These are phyloP conservation scores for Brassica juncea DNA, from an alignment of 345 rosid genomes.

Conservation along the genomic window DNA sequence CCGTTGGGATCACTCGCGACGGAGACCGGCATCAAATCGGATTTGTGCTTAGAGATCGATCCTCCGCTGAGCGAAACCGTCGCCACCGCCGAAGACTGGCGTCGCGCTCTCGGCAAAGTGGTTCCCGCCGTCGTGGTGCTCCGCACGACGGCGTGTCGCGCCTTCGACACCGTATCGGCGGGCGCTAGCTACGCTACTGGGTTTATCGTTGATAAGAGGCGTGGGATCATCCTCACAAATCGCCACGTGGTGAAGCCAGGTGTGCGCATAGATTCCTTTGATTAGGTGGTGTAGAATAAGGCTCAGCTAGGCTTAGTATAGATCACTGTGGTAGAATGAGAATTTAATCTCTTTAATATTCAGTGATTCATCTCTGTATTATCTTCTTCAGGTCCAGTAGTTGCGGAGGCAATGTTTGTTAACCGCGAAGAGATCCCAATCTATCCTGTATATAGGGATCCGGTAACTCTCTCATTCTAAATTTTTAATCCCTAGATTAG, in stretches of 20 bases:
- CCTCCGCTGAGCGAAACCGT: constrained; percentile 51
- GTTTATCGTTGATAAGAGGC: constrained; percentile 80
- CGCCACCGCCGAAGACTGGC: constrained; percentile 88
- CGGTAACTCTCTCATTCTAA: constrained; percentile 50
- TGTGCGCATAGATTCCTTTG: constrained; percentile 17
- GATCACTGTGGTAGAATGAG: background rate
- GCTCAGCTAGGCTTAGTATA: background rate
- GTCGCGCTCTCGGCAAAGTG: constrained; percentile 64
- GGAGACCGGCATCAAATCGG: constrained; percentile 56
- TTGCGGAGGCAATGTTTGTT: constrained; percentile 92
- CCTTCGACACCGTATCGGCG: constrained; percentile 85
- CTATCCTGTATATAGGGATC: constrained; percentile 84
- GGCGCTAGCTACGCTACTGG: constrained; percentile 86
- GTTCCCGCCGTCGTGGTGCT: constrained; percentile 92
- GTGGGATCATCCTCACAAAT: constrained; percentile 92
- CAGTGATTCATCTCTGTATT: constrained; percentile 5
- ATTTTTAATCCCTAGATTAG: background rate
- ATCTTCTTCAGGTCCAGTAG: constrained; percentile 69
- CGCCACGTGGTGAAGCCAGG: constrained; percentile 96
- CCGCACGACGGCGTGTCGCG: constrained; percentile 77
- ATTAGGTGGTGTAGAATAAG: constrained; percentile 19
- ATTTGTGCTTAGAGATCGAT: constrained; percentile 67
- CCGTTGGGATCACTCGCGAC: constrained; percentile 48
- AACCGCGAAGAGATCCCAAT: constrained; percentile 85
- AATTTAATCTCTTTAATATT: background rate